Conservation (phyloP, 305 asterid species). For the Fraxinus ornus region DNA sequence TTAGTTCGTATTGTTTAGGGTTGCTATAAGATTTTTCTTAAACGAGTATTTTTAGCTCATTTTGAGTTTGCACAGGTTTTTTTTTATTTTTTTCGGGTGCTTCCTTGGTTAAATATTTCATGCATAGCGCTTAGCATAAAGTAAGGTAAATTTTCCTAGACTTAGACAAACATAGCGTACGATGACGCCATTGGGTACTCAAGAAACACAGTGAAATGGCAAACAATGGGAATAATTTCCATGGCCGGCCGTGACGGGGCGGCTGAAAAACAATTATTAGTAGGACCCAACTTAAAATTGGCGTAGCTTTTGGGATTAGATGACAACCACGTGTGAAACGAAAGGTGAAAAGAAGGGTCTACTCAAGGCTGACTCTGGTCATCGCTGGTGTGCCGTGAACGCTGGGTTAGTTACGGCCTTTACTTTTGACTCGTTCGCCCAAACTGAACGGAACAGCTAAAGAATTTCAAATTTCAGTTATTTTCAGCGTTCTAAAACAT, state of each 20-base stretch:
- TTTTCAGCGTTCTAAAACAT: too few species aligned
- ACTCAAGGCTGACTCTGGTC: not conserved
- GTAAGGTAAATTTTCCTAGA: too few species aligned
- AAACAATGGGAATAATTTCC: not conserved
- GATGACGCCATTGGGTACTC: not conserved
- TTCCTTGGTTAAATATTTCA: too few species aligned
- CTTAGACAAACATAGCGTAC: not conserved
- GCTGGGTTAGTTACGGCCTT: not conserved
- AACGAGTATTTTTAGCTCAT: too few species aligned
- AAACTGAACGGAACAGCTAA: not conserved
- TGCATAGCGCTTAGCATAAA: too few species aligned
- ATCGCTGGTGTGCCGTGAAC: conserved; percentile 8
- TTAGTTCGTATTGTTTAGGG: too few species aligned
- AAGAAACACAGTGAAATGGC: not conserved
- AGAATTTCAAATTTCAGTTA: too few species aligned
- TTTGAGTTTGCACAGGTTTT: too few species aligned
- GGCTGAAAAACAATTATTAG: not conserved
- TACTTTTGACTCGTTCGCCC: not conserved
- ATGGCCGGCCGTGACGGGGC: not conserved
- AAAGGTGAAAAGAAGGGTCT: not conserved
- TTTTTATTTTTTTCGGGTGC: too few species aligned
- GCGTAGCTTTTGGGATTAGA: not conserved
- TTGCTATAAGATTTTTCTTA: too few species aligned
- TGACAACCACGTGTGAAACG: not conserved
- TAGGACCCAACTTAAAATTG: not conserved